Percentiles rank a stretch among this genome's conserved stretches.
Conservation (phyloP, 805 yeast species). For the Wickerhamomyces xylosicus region DNA sequence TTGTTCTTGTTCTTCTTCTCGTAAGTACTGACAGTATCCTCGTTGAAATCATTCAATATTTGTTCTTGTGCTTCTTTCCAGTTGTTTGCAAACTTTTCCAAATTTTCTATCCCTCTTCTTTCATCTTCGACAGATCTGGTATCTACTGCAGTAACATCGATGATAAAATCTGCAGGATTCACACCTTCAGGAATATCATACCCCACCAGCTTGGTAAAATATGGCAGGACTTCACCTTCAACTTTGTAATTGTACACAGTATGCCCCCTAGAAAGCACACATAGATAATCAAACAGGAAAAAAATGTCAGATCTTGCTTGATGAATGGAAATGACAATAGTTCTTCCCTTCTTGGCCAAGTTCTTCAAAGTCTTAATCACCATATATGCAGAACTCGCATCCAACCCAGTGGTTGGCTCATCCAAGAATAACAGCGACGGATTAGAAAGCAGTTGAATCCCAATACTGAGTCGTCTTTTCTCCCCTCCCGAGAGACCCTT, state of each 20-base stretch:
- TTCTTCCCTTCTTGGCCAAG: constrained; percentile 52
- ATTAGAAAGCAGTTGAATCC: constrained; percentile 68
- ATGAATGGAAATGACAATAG: constrained; percentile 70
- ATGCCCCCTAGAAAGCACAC: constrained; percentile 57
- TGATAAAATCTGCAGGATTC: constrained; percentile 43
- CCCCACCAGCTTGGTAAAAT: constrained; percentile 34
- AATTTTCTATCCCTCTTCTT: constrained; percentile 20
- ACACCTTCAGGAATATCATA: constrained; percentile 28
- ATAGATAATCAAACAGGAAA: constrained; percentile 55
- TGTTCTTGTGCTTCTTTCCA: constrained; percentile 24
- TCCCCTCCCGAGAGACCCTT: constrained; percentile 80
- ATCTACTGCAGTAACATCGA: constrained; percentile 41
- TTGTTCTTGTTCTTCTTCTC: too few relatives aligned
- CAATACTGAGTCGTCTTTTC: constrained; percentile 68
- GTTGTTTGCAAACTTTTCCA: constrained; percentile 18
- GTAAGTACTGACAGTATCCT: too few relatives aligned
- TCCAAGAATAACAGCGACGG: constrained; percentile 74
- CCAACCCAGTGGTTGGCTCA: constrained; percentile 86
- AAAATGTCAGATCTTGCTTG: constrained; percentile 82
- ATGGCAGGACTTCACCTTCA: constrained; percentile 25
- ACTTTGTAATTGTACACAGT: constrained; percentile 34
- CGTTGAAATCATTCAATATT: neutral
- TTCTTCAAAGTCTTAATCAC: constrained; percentile 53
- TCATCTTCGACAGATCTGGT: constrained; percentile 28
- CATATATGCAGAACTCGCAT: constrained; percentile 65